These are phyloP conservation scores for Exophiala calicioides DNA, from an alignment of 2,329 filamentous ascomycete species.

Conservation along the genomic window DNA sequence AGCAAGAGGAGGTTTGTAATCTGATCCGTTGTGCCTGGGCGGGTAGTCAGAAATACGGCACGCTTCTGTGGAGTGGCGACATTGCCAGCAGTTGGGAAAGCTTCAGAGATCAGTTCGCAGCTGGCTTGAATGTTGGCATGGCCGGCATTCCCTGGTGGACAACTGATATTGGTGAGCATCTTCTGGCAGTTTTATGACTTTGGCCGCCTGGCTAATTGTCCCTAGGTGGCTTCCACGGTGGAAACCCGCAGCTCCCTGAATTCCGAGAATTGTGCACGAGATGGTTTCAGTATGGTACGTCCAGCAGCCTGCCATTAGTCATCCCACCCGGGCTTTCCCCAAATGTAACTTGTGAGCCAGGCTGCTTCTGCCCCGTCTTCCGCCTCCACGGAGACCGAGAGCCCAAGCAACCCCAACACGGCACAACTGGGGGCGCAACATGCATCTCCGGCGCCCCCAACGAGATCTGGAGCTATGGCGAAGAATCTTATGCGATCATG, in stretches of 20 bases:
- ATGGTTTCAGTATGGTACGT: conserved; percentile 71
- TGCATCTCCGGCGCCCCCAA: conserved; percentile 55
- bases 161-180: conserved; percentile 58
- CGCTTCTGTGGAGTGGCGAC: conserved; percentile 68
- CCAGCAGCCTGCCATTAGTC: too few relatives aligned
- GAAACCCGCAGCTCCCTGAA: conserved; percentile 54
- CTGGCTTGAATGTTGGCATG: conserved; percentile 66
- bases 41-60: conserved; percentile 63
- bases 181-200: neutral
- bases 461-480: conserved; percentile 68
- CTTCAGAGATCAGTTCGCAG: conserved; percentile 61
- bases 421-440: conserved; percentile 39
- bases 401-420: conserved; percentile 53
- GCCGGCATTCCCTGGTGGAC: conserved; percentile 69
- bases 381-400: conserved; percentile 66
- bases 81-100: conserved; percentile 65
- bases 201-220: neutral
- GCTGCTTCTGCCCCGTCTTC: conserved; percentile 62
- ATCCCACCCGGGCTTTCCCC: too few relatives aligned
- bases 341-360: neutral
- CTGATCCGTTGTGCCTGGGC: conserved; percentile 60
- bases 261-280: conserved; percentile 66
- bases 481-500: conserved; percentile 61
- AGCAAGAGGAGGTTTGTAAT: conserved; percentile 56
- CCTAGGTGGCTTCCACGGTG: conserved; percentile 64